These are phyloP conservation scores for Aspergillus ostianus DNA, from an alignment of 495 filamentous ascomycete genomes.

Conservation along the genomic window DNA sequence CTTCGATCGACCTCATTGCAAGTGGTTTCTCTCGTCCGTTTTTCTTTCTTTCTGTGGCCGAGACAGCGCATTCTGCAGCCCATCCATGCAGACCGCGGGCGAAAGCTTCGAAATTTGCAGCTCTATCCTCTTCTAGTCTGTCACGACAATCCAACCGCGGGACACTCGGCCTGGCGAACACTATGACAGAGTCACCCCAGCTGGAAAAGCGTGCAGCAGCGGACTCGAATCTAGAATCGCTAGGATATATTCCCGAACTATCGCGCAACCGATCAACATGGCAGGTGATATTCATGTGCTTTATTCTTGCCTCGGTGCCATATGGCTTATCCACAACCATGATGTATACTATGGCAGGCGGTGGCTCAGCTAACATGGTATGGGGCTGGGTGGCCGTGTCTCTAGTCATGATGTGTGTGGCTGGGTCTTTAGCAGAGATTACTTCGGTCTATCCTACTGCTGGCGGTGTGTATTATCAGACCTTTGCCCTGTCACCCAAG, in stretches of 20 bases:
- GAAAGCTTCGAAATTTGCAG: not conserved
- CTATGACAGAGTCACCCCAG: not conserved
- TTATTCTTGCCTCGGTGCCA: conserved; percentile 51
- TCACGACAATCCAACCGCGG: not conserved
- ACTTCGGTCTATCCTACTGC: conserved; percentile 62
- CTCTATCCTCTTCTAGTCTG: not conserved
- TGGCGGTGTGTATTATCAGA: conserved; percentile 65
- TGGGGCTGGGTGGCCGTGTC: conserved; percentile 62
- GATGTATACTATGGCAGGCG: conserved; percentile 56
- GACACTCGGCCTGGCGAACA: not conserved
- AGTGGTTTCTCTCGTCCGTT: not conserved
- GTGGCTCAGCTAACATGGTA: conserved; percentile 58
- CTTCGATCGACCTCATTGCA: not conserved
- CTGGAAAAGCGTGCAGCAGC: conserved; percentile 10
- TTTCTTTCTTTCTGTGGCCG: not conserved
- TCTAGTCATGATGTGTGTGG: conserved; percentile 60
- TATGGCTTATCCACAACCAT: conserved; percentile 62
- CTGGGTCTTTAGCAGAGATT: conserved; percentile 64
- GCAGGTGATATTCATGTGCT: conserved; percentile 32
- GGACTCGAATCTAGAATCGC: conserved; percentile 26
- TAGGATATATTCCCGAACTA: conserved; percentile 56
- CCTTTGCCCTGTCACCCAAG: conserved; percentile 47
- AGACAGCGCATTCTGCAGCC: conserved; percentile 2
- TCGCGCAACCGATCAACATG: conserved; percentile 52
- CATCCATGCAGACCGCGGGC: not conserved